Base-by-base conservation (phyloP, 768 basidiomycete species). In the Rickenella mellea region DNA sequence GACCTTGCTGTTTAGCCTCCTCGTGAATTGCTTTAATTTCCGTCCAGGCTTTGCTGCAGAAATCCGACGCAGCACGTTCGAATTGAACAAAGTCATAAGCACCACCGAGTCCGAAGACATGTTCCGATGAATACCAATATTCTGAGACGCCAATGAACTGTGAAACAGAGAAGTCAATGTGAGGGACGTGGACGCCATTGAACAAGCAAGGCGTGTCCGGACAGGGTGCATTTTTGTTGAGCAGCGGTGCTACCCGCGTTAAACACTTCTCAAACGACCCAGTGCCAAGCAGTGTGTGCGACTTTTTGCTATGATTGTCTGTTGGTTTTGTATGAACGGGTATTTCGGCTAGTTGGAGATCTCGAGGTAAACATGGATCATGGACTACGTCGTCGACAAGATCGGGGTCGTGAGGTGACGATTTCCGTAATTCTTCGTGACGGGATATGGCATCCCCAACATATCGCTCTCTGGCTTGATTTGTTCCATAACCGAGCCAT, bases 71-170 rank as follows among this genome's bases (percentile, higher is more conserved):
- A 12, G 90, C 90, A 31, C 83, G 83, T 58, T 98, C 94, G 61
- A 94, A 99, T 58, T 94, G 84, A 21, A 91, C 87, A 56, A 89
- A 94, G 58, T 98, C 87, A 66, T 97, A 99, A 17, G 91, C 73
- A 2, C 96, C 96, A 17, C 92, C 93, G 2, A 97, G 73, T 1
- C 88, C 89, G 52, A 96, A 91, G 37, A 97, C 84, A 59, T 98
- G 92, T 52, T 99, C 92, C 8, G 92, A 90, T 20, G 94, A 97
- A 62, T 97, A 98, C 94, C 94, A 99, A 59, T 98, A 99, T 60
- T 99, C 96, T 11, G 90, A 93, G 28, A 99, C 82, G 3, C 96
- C 96, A 52, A 99, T 96, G 60, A 98, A 99, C 42, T 83, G 84
- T 10, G 88, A 89, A 26, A 81, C 88, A 28, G 78, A 75, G 60